Evolutionary conservation across 164 flowering plant genomes (phyloP).

Genomic region (Liriodendron chinense): DNA sequence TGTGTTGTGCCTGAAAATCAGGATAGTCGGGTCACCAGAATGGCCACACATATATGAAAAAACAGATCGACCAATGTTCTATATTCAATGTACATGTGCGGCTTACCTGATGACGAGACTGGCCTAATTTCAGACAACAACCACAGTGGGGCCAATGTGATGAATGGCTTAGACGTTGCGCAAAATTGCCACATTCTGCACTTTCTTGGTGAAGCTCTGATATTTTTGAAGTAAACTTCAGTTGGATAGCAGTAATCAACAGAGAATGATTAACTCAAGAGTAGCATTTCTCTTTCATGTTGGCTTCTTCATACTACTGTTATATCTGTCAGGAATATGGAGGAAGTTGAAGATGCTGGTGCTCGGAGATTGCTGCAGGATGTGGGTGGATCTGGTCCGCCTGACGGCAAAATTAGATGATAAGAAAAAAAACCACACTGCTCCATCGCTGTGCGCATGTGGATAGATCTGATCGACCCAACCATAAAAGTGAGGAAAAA

Average conservation of each 20-base stretch:
- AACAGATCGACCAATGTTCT: too few relatives aligned
- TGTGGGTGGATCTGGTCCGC: slow-evolving; percentile 10
- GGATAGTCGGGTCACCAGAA: too few relatives aligned
- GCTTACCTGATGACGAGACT: too few relatives aligned
- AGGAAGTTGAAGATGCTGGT: slow-evolving; percentile 12
- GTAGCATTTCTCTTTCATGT: not conserved
- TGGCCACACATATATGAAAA: too few relatives aligned
- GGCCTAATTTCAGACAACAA: too few relatives aligned
- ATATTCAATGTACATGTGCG: too few relatives aligned
- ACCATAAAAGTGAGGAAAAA: too few relatives aligned
- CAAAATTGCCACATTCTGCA: too few relatives aligned
- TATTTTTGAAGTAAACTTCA: not conserved
- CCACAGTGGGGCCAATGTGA: not conserved
- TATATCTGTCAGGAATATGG: slow-evolving; percentile 12
- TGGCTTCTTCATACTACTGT: not conserved
- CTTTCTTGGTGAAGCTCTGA: not conserved
- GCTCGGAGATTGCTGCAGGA: slow-evolving; percentile 28
- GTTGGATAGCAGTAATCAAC: not conserved
- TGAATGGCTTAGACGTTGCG: not conserved
- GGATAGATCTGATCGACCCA: slow-evolving; percentile 10
- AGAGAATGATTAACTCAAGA: not conserved
- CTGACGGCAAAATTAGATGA: not conserved
- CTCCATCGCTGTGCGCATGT: slow-evolving; percentile 13
- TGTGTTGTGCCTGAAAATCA: too few relatives aligned
- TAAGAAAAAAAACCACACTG: not conserved